Base-by-base conservation (phyloP, 371 early-diverging fungal genomes). In the Dinochytrium kinnereticum region DNA sequence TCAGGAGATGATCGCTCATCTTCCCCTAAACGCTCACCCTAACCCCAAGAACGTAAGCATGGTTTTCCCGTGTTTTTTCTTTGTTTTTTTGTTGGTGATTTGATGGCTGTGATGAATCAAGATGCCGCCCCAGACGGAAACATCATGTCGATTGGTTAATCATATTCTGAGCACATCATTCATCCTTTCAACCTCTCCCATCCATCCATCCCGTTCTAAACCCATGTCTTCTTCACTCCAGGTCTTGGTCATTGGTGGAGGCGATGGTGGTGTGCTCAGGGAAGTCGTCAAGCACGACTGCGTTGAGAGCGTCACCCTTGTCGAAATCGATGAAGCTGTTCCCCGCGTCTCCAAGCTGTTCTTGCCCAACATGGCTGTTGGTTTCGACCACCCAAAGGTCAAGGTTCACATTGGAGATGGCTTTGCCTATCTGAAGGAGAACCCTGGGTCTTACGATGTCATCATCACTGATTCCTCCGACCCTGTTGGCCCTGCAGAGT, bases 381-480 rank as follows among this genome's bases (percentile, higher is more conserved):
- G 98, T 67, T 98, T 96, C 78, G 85, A 90, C 71, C 95, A 97
- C 82, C 94, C 96, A 75, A 97, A 96, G 87, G 97, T 96, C 76
- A 92, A 87, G 65, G 90, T 97, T 44, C 91, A 92, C 81, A 91
- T 98, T 80, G 96, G 95, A 66, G 98, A 98, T 80, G 98, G 98
- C 24, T 94, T 97, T 81, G 90, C 89, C 36, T 98, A 92, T 86
- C 86, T 98, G 78, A 89, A 92, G 86, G 91, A 92, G 84, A 91
- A 95, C 86, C 81, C 82, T 64, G 90, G 92, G 72, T 82, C 88
- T 73, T 98, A 93, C 81, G 98, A 98, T 83, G 96, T 97, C 39
- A 96, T 98, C 79, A 97, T 98, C 86, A 98, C 98, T 67, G 98
- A 98, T 75, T 94, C 95, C n/a, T 96, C 96, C 28, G 98, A 98